Conservation (phyloP, 2,329 filamentous ascomycete genomes). For the Balansia obtecta region DNA sequence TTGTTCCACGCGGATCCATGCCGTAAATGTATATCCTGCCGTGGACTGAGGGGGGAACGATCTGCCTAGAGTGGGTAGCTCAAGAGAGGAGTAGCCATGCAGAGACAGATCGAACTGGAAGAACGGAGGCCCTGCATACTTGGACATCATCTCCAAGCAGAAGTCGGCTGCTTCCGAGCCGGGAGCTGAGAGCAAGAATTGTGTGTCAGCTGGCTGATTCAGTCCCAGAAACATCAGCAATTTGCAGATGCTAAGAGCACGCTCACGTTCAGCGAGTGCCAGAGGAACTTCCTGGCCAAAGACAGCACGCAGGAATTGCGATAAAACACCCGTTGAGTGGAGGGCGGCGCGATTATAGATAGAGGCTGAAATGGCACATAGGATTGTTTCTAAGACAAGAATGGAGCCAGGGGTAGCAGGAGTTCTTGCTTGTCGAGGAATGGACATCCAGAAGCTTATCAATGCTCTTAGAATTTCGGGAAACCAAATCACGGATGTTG, state of each 20-base stretch:
- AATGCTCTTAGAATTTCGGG: slow-evolving; percentile 51
- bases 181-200: slow-evolving; percentile 50
- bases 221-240: slow-evolving; percentile 64
- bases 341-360: slow-evolving; percentile 57
- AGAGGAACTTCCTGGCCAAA: slow-evolving; percentile 42
- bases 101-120: slow-evolving; percentile 90
- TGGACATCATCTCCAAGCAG: slow-evolving; percentile 57
- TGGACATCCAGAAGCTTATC: slow-evolving; percentile 50
- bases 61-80: slow-evolving; percentile 74
- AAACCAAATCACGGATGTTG: slow-evolving; percentile 42
- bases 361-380: slow-evolving; percentile 45
- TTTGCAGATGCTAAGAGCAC: slow-evolving; percentile 55
- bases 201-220: slow-evolving; percentile 69
- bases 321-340: slow-evolving; percentile 60
- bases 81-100: slow-evolving; percentile 79
- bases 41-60: slow-evolving; percentile 70
- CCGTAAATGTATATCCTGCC: slow-evolving; percentile 78
- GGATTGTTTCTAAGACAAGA: slow-evolving; percentile 52
- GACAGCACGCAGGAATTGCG: slow-evolving; percentile 49
- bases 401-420: slow-evolving; percentile 43
- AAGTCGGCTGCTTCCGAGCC: slow-evolving; percentile 52
- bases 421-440: slow-evolving; percentile 34
- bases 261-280: slow-evolving; percentile 39
- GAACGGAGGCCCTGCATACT: slow-evolving; percentile 66
- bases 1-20: slow-evolving; percentile 79